A percentile compares a stretch with the other conserved stretches of the same genome.
Evolutionary conservation across 108 stramenopile genomes (phyloP).

Genomic region (Cyclotella kingstonii): DNA sequence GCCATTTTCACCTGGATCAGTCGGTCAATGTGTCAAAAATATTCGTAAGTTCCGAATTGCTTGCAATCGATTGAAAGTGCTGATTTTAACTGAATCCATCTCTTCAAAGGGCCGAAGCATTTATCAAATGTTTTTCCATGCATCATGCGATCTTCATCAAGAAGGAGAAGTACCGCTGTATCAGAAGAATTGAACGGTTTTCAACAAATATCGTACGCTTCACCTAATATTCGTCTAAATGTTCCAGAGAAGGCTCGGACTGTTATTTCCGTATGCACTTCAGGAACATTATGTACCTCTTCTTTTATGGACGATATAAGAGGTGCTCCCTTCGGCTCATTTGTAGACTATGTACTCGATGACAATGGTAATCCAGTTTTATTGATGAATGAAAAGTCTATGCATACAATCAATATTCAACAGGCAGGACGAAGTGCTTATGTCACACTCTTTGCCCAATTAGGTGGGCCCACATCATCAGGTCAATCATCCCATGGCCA

Average conservation of each 20-base stretch:
- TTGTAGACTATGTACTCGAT: conserved; percentile 97
- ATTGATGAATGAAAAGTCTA: conserved; percentile 92
- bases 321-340: conserved; percentile 92
- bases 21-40: no score
- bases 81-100: no score
- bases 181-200: conserved; percentile 33
- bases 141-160: conserved; percentile 19
- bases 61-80: no score
- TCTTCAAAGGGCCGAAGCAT: background rate
- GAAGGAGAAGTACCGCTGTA: conserved; percentile 39
- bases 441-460: conserved; percentile 82
- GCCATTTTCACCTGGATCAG: no score
- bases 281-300: conserved; percentile 84
- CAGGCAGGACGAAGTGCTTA: conserved; percentile 40
- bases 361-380: conserved; percentile 90
- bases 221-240: conserved; percentile 69
- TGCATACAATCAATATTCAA: conserved; percentile 94
- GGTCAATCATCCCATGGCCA: conserved; percentile 52
- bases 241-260: conserved; percentile 86
- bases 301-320: conserved; percentile 76
- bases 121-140: background rate
- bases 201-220: conserved; percentile 15
- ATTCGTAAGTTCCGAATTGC: no score
- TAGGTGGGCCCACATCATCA: conserved; percentile 39
- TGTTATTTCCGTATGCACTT: conserved; percentile 78